Evolutionary conservation across 768 basidiomycete species (phyloP), one percentile per base, ranked within the genome.

Genomic region (Phaeotremella skinneri): DNA sequence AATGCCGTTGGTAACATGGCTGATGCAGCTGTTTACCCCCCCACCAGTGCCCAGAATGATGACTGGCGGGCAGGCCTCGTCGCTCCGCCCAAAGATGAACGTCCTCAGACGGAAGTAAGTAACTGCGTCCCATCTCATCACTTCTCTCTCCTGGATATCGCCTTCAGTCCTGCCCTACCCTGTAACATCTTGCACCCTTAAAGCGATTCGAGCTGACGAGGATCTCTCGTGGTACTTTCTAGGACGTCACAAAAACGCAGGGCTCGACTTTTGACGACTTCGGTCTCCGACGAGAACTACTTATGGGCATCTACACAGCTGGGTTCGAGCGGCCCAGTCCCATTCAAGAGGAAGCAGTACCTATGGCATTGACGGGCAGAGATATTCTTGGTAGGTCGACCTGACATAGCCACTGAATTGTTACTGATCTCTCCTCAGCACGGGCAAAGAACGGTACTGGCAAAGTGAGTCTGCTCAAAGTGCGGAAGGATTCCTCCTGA

Each of bases 231-330:
- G n/a, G n/a, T n/a, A n/a, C n/a, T n/a, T n/a, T n/a, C n/a, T n/a
- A 82, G 81, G 94, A 99, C 81, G 94, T 99, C 58, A 89, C 87
- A 26, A 87, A 86, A 2, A 94, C 91, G 26, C 89, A 91, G 79
- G 94, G 94, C 61, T 82, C 86, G 69, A 92, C 97, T 75, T 99
- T 96, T 65, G 96, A 99, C 80, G 91, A 93, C 75, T 89, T 92
- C 86, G 84, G 80, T 78, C 83, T 94, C 73, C 85, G 88, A 56
- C 85, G 94, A 67, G 94, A 98, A 79, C 86, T 99, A 61, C 85
- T 99, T 77, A 98, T 99, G 94, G 94, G 94, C 72, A 96, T 98
- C 78, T 99, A 93, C 70, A 92, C 97, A 80, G 96, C 93, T 67
- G 94, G 94, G 57, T 79, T 80, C 52, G 94, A 98, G 80, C 86